Evolutionary conservation across 768 basidiomycete species (phyloP), one percentile per base, ranked within the genome.

Genomic region (Mycena pura): DNA sequence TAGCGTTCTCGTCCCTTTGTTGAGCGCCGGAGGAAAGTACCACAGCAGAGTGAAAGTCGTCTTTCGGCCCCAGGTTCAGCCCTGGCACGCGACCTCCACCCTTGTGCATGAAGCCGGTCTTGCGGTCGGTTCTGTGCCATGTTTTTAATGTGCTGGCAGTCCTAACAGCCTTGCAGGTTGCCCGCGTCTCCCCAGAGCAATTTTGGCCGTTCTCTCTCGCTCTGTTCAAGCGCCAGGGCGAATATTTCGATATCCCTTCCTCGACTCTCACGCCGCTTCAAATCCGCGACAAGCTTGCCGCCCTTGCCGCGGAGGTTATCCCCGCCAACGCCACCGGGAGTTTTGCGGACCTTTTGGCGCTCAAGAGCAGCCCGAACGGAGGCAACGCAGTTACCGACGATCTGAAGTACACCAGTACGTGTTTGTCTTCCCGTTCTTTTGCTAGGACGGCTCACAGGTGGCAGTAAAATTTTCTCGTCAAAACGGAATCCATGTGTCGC

Each of bases 401-500:
- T 65, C 78, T 97, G 62, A 97, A 96, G 76, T 93, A 95, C 71
- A 89, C 85, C n/a, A 83, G 95, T 95, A 69, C 53, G 90, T 78
- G 13, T 2, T 41, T 10, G 11, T 19, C 28, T 48, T 51, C 22
- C 15, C 21, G 6, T 29, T 17, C 10, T 24, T 21, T 17, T 49
- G 22, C 38, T 19, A 22, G 6, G 13, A 31, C 40, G 39, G 41
- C 41, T 54, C 27, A 60, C 31, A 25, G 6, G 25, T 19, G 9
- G 28, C 68, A 95, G 93, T 97, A 81, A 97, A 96, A 75, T 89
- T 90, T 72, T 86, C 91, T 15, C 82, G 96, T 63, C 95, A 97
- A 78, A 97, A 98, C 62, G 83, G 92, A 3, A 86, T 97, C 38
- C 96, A 98, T 65, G 93, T 96, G 45, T 95, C 94, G 1, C 93